phyloP scores from a whole-genome alignment of 345 rosid species.

The Murraya koenigii region DNA sequence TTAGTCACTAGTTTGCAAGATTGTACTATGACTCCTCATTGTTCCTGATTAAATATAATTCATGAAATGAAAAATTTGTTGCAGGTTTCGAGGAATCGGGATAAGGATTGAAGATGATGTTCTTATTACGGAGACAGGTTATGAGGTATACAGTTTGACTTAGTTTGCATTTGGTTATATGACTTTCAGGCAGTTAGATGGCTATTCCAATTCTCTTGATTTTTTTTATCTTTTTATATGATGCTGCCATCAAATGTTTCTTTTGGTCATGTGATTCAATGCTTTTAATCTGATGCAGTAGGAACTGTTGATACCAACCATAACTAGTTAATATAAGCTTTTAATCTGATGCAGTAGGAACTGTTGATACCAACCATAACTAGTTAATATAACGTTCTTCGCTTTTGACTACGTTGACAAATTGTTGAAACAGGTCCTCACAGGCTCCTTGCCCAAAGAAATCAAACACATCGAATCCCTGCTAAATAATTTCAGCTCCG shows the following conservation, averaged over 20 bases:
- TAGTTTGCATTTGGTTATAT: background rate
- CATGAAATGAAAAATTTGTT: constrained; percentile 2
- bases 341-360: background rate
- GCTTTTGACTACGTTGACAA: background rate
- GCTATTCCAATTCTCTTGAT: background rate
- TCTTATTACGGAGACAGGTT: constrained; percentile 84
- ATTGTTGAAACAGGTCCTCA: constrained; percentile 58
- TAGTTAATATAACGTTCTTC: too few species aligned
- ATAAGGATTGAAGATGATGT: constrained; percentile 97
- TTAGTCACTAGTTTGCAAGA: background rate
- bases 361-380: background rate
- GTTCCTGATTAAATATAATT: background rate
- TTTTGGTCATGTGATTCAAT: background rate
- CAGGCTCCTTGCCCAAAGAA: constrained; percentile 96
- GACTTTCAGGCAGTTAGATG: background rate
- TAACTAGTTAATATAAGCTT: too few species aligned
- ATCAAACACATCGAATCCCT: constrained; percentile 71
- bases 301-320: background rate
- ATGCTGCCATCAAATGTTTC: background rate
- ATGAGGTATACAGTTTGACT: constrained; percentile 49
- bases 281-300: background rate
- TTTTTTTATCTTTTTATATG: too few species aligned
- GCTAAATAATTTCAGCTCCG: constrained; percentile 52
- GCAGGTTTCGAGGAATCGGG: constrained; percentile 80
- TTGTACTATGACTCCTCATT: background rate